Percentiles rank a stretch among this genome's conserved stretches.
Evolutionary conservation across 2,329 filamentous ascomycete genomes (phyloP).

Genomic region (Neoscytalidium dimidiatum): DNA sequence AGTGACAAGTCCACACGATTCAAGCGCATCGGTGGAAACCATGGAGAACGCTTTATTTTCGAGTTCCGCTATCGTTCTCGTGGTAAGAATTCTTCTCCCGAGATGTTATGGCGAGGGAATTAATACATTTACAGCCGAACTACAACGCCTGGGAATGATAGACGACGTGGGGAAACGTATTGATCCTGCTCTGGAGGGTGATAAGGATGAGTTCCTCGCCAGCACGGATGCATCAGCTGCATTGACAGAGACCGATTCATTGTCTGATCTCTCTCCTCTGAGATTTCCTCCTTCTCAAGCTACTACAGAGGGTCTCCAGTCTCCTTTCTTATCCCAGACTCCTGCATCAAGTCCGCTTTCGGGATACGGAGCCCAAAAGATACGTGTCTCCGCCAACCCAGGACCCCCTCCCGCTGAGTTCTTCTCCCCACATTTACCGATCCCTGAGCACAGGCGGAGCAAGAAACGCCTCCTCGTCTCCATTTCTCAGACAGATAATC

Average conservation of each 20-base stretch:
- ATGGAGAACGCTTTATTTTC: constrained; percentile 1
- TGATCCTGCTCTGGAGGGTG: neutral
- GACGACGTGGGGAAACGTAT: neutral
- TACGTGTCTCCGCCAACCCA: no score
- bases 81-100: neutral
- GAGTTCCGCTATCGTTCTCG: constrained; percentile 10
- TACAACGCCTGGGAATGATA: neutral
- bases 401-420: no score
- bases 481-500: no score
- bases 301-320: no score
- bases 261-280: no score
- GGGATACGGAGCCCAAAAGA: no score
- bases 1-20: neutral
- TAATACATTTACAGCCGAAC: neutral
- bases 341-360: neutral
- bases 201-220: neutral
- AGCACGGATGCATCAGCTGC: no score
- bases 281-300: no score
- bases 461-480: no score
- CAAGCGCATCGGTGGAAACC: neutral
- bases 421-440: no score
- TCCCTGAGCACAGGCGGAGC: no score
- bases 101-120: neutral
- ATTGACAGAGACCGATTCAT: no score
- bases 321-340: neutral